Conservation (phyloP, 805 yeast genomes). For the Blastobotrys peoriensis region DNA sequence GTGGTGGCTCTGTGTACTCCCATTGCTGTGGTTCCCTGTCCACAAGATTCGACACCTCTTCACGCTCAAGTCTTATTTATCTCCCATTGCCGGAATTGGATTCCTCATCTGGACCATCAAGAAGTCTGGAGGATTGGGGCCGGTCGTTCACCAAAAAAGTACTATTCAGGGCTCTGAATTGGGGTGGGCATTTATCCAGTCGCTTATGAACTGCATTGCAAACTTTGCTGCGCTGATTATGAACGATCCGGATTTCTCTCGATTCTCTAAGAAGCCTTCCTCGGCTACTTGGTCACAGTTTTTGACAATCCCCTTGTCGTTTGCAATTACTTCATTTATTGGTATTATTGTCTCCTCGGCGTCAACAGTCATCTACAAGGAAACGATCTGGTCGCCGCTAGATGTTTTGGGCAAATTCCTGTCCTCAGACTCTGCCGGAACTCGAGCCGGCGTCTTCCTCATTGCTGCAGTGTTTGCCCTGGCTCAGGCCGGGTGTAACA, state of each 20-base stretch:
- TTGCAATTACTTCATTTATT: constrained; percentile 73
- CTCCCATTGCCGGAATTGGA: constrained; percentile 79
- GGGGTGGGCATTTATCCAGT: constrained; percentile 77
- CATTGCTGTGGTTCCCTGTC: constrained; percentile 76
- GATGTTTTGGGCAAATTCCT: constrained; percentile 66
- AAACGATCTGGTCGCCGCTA: constrained; percentile 76
- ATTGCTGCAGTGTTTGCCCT: constrained; percentile 64
- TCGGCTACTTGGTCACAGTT: constrained; percentile 52
- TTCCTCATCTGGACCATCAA: constrained; percentile 80
- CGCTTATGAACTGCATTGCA: constrained; percentile 74
- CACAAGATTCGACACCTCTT: constrained; percentile 78
- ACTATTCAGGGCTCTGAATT: constrained; percentile 52
- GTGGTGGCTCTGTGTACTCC: constrained; percentile 75
- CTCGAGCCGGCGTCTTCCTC: constrained; percentile 75
- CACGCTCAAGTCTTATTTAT: constrained; percentile 70
- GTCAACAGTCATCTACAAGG: constrained; percentile 58
- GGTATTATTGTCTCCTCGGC: constrained; percentile 84
- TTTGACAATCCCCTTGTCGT: constrained; percentile 67
- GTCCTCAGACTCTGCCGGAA: constrained; percentile 38
- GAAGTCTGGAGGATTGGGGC: constrained; percentile 75
- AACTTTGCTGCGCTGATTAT: constrained; percentile 85
- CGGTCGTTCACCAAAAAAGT: constrained; percentile 53
- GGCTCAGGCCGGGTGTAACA: constrained; percentile 74
- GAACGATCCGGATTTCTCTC: constrained; percentile 84
- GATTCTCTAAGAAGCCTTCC: constrained; percentile 60